Evolutionary conservation across 108 stramenopile species (phyloP).

Genomic region (Nannochloropsis granulata): DNA sequence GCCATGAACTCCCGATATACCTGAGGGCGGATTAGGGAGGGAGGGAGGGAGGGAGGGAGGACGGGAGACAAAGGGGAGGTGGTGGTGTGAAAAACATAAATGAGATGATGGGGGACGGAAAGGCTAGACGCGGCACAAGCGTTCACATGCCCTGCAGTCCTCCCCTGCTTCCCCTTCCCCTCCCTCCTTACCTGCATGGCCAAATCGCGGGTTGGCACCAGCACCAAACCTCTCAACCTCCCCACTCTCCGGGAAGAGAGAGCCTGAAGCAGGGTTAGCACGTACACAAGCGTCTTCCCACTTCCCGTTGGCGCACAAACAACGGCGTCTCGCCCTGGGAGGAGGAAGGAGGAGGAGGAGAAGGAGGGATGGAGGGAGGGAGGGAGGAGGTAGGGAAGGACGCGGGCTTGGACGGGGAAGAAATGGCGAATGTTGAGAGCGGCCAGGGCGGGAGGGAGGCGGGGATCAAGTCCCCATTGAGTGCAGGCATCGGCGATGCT

Average conservation of each 20-base stretch:
- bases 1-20: conserved; percentile 62
- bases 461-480: conserved; percentile 21
- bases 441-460: conserved; percentile 1
- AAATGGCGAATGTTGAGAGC: conserved; percentile 41
- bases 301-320: conserved; percentile 69
- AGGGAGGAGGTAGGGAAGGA: conserved; percentile 57
- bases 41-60: too few species aligned
- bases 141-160: not conserved
- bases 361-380: not conserved
- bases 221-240: conserved; percentile 66
- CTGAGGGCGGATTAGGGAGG: conserved; percentile 34
- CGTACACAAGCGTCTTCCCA: conserved; percentile 75
- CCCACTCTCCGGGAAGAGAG: conserved; percentile 46
- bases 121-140: not conserved
- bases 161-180: not conserved
- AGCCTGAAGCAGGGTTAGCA: conserved; percentile 58
- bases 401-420: conserved; percentile 75
- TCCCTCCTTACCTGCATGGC: conserved; percentile 21
- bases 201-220: conserved; percentile 82
- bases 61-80: too few species aligned
- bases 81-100: not conserved
- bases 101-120: not conserved
- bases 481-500: not conserved
- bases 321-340: conserved; percentile 52
- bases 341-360: not conserved